A percentile compares a stretch with the other conserved stretches of the same genome.
These are phyloP conservation scores for Rhynchosporium graminicola DNA, from an alignment of 2,329 filamentous ascomycete species.

Conservation along the genomic window DNA sequence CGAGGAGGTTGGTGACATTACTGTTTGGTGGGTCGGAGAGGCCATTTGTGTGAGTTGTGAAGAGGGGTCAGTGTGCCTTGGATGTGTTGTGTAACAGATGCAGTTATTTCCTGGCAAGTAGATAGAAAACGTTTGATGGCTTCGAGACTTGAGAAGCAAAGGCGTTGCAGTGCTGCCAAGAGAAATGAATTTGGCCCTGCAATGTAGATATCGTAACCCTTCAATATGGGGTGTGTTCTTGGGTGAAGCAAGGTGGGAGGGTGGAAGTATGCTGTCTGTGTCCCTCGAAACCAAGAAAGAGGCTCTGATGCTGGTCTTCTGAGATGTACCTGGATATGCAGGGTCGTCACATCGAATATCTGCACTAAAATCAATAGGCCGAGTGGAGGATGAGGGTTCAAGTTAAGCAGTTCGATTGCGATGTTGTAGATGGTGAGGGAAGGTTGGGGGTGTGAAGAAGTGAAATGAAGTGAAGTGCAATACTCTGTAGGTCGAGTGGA, in stretches of 20 bases:
- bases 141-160: not conserved
- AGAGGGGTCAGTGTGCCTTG: not conserved
- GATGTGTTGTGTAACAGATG: not conserved
- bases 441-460: not conserved
- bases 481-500: not conserved
- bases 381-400: not conserved
- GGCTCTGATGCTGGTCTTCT: not conserved
- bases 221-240: not conserved
- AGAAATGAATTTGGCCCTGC: not conserved
- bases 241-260: not conserved
- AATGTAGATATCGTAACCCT: constrained; percentile 9
- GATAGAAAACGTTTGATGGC: not conserved
- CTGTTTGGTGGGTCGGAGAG: not conserved
- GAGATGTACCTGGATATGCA: not conserved
- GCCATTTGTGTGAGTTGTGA: constrained; percentile 5
- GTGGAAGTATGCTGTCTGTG: not conserved
- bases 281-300: not conserved
- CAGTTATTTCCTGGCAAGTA: not conserved
- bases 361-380: not conserved
- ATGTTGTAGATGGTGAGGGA: not conserved
- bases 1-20: constrained; percentile 12
- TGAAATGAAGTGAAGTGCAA: not conserved
- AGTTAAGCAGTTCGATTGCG: not conserved
- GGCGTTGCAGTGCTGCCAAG: not conserved
- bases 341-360: constrained; percentile 10